Evolutionary conservation across 495 filamentous ascomycete genomes (phyloP), one percentile per base, ranked within the genome.

Genomic region (Aspergillus nidulans): DNA sequence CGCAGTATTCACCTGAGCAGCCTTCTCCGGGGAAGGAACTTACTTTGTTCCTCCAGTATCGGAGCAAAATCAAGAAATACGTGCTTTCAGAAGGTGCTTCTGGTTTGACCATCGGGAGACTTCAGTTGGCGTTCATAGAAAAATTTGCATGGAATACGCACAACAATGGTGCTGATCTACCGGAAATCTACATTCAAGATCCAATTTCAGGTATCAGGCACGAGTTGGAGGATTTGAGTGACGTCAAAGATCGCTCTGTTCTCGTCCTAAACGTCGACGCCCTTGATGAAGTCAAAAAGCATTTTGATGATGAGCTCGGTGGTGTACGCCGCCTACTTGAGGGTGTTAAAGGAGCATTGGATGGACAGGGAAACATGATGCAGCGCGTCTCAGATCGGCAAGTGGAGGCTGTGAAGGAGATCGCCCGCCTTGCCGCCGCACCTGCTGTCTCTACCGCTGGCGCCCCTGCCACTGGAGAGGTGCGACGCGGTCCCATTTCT

Each of bases 101-200:
- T 9, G 90, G 88, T 41, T 75, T 98, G 15, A 91, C 91, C 18
- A 85, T 96, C 50, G 90, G 88, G 9, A 81, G 91, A 10, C 72
- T 98, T 52, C 94, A 97, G 64, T 80, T 97, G 28, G 92, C 92
- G n/a, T 98, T 98, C 68, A 98, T 98, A 60, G 95, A 97, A 59
- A 97, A 97, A 62, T 98, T 98, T 63, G 91, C 91, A 6, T 98
- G 95, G 91, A 97, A 94, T 60, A 95, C 91, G 1, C 92, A 96
- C 59, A 89, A 85, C 61, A 92, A 97, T 65, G 94, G 95, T 20
- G 85, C 83, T 12, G 94, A 98, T 63, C 76, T 98, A 25, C 94
- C 94, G 0, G 94, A 97, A 62, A 96, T 98, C 25, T 96, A 97
- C 68, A 92, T 98, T 36, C 95, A 98, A 69, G 94, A 98, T 68